Percentiles rank a stretch among this genome's conserved stretches.
These are phyloP conservation scores for Lobosporangium transversale DNA, from an alignment of 192 early-diverging fungal species.

Conservation along the genomic window DNA sequence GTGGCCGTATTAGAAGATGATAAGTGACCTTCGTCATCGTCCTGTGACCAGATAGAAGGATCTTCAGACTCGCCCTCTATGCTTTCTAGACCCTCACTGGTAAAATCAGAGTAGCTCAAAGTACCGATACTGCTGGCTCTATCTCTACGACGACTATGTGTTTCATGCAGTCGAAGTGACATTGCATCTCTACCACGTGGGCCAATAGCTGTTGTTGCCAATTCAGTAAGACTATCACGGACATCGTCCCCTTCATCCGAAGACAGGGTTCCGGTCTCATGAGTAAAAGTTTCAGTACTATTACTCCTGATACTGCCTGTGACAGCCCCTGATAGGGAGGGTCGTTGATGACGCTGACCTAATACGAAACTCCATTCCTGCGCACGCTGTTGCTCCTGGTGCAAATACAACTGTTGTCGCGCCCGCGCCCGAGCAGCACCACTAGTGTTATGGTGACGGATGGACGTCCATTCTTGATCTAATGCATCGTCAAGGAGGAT, in stretches of 20 bases:
- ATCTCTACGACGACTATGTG: not conserved
- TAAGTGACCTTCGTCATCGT: conserved; percentile 8
- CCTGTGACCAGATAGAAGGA: conserved; percentile 29
- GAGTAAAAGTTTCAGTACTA: not conserved
- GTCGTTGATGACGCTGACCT: conserved; percentile 11
- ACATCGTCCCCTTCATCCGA: not conserved
- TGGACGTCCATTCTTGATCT: conserved; percentile 31
- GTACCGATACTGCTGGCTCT: not conserved
- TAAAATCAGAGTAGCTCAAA: conserved; percentile 16
- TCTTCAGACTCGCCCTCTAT: conserved; percentile 22
- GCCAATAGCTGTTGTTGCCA: not conserved
- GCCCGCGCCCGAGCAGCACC: conserved; percentile 16
- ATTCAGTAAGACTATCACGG: not conserved
- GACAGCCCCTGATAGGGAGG: not conserved
- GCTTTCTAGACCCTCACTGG: conserved; percentile 11
- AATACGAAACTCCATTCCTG: conserved; percentile 39
- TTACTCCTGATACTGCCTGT: not conserved
- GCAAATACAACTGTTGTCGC: conserved; percentile 12
- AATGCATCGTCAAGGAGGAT: conserved; percentile 6
- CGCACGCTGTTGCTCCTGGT: conserved; percentile 21
- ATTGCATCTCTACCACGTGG: not conserved
- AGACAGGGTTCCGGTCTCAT: not conserved
- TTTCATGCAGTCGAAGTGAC: not conserved
- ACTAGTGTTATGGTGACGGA: conserved; percentile 4
- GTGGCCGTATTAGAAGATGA: not conserved